These are phyloP conservation scores for Aleurites moluccanus DNA, from an alignment of 441 rosid genomes.

Conservation along the genomic window DNA sequence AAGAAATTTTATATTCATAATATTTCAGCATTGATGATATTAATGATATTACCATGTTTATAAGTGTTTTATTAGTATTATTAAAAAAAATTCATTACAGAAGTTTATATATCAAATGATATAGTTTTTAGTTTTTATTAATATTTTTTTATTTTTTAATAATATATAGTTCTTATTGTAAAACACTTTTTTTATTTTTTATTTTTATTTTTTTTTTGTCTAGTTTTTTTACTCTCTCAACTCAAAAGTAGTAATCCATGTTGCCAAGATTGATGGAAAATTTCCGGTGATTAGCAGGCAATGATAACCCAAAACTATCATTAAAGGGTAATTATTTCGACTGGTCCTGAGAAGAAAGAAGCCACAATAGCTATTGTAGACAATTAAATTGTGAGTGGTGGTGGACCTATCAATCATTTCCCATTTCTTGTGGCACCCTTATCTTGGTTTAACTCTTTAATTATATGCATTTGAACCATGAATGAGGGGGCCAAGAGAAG, in stretches of 20 bases:
- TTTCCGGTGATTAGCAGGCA: slow-evolving; percentile 27
- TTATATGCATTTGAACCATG: slow-evolving; percentile 24
- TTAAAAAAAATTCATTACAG: too few species aligned
- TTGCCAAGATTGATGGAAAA: slow-evolving; percentile 32
- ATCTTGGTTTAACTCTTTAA: slow-evolving; percentile 18
- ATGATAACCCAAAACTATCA: slow-evolving; percentile 27
- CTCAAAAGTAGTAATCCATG: background rate
- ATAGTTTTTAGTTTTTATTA: too few species aligned
- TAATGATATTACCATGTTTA: too few species aligned
- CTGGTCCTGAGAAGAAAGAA: slow-evolving; percentile 28
- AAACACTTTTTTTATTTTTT: too few species aligned
- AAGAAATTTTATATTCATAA: too few species aligned
- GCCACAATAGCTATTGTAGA: slow-evolving; percentile 27
- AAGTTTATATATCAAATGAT: too few species aligned
- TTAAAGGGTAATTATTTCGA: slow-evolving; percentile 27
- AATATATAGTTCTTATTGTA: too few species aligned
- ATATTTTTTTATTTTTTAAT: too few species aligned
- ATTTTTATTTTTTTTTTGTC: too few species aligned
- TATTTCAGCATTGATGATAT: too few species aligned
- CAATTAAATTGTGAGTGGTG: slow-evolving; percentile 29
- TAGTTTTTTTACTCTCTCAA: background rate
- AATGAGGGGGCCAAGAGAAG: slow-evolving; percentile 18
- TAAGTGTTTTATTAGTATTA: too few species aligned
- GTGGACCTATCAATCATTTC: slow-evolving; percentile 46
- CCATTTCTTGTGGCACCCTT: slow-evolving; percentile 21